phyloP scores from a whole-genome alignment of 108 stramenopile species.

The Conticribra weissflogii region DNA sequence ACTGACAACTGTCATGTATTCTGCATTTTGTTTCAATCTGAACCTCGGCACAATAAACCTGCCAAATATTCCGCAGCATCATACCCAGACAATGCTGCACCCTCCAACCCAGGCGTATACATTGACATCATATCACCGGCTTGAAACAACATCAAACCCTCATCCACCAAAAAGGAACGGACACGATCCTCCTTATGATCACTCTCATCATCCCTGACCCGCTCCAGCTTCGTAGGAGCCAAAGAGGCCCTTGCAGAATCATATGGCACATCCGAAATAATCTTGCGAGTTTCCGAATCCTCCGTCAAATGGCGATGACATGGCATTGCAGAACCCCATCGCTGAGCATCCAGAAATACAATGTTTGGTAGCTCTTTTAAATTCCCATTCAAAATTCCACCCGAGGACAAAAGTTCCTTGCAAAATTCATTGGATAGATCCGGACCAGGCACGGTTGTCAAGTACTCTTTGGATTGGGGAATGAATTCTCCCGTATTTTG shows the following conservation, averaged over 20 bases:
- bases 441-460: conserved; percentile 56
- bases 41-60: not conserved
- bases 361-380: conserved; percentile 27
- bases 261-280: conserved; percentile 52
- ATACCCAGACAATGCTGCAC: conserved; percentile 60
- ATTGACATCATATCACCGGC: conserved; percentile 71
- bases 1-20: too few species aligned
- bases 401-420: not conserved
- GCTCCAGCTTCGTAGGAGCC: conserved; percentile 35
- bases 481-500: conserved; percentile 58
- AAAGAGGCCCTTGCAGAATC: conserved; percentile 27
- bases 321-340: conserved; percentile 65
- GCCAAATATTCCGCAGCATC: conserved; percentile 56
- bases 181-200: conserved; percentile 11
- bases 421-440: conserved; percentile 49
- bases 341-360: conserved; percentile 56
- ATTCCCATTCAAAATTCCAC: conserved; percentile 1
- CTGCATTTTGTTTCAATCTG: too few species aligned
- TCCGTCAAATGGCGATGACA: conserved; percentile 21
- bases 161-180: conserved; percentile 53
- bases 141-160: conserved; percentile 51
- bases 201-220: not conserved
- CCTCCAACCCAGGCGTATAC: conserved; percentile 67
- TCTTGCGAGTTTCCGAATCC: conserved; percentile 22
- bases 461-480: conserved; percentile 56